phyloP scores from a whole-genome alignment of 2,329 filamentous ascomycete species.

The Fusarium scirpi region DNA sequence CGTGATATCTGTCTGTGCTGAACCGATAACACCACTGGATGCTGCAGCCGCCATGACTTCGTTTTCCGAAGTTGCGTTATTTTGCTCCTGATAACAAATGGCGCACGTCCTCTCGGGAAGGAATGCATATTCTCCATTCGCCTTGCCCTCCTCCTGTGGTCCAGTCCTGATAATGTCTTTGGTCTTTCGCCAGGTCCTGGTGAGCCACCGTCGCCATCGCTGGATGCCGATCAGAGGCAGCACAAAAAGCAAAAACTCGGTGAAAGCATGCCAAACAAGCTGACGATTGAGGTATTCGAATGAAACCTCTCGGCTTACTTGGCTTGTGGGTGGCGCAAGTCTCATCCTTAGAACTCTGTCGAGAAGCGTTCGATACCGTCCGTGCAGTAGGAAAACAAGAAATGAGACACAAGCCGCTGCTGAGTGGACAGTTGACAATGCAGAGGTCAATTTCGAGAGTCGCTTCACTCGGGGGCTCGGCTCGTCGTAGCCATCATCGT shows the following conservation, averaged over 20 bases:
- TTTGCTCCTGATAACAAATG: constrained; percentile 96
- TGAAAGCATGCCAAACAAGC: constrained; percentile 99
- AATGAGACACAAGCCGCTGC: constrained; percentile 87
- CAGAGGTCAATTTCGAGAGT: constrained; percentile 77
- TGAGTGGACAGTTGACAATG: constrained; percentile 80
- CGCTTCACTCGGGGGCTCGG: constrained; percentile 63
- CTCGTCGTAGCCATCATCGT: constrained; percentile 80
- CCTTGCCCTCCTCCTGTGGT: constrained; percentile 60
- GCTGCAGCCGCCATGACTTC: constrained; percentile 79
- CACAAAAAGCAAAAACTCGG: constrained; percentile 96
- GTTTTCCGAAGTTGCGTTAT: constrained; percentile 75
- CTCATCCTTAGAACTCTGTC: constrained; percentile 88
- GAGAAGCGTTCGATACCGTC: constrained; percentile 88
- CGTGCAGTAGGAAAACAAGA: constrained; percentile 89
- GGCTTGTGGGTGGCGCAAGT: constrained; percentile 84
- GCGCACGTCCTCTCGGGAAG: constrained; percentile 94
- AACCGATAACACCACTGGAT: constrained; percentile 84
- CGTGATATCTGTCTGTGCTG: constrained; percentile 90
- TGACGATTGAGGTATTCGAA: constrained; percentile 98
- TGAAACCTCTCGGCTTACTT: constrained; percentile 90
- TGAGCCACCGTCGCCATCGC: constrained; percentile 91
- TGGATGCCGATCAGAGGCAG: constrained; percentile 96
- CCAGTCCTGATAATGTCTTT: constrained; percentile 71
- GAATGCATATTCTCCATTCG: constrained; percentile 82
- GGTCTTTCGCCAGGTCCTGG: constrained; percentile 85